Percentiles rank a stretch among this genome's conserved stretches.
phyloP scores from a whole-genome alignment of 495 filamentous ascomycete species.

The Daldinia decipiens region DNA sequence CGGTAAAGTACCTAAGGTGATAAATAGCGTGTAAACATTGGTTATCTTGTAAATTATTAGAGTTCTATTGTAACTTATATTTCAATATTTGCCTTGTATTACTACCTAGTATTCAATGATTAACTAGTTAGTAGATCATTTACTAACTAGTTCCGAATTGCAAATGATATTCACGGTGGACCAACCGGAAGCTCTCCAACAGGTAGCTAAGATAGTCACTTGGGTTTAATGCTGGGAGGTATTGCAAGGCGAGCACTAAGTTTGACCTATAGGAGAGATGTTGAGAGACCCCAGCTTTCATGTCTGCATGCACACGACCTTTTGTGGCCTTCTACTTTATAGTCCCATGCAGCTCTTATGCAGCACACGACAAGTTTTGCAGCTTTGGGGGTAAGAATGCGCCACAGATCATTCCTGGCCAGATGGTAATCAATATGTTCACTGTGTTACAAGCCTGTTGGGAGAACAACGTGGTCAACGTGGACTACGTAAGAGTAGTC shows the following conservation, averaged over 20 bases:
- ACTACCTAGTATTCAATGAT: background rate
- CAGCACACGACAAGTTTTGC: background rate
- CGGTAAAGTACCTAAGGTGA: background rate
- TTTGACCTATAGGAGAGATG: background rate
- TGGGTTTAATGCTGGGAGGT: background rate
- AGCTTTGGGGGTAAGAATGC: background rate
- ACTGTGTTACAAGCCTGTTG: background rate
- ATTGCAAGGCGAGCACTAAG: background rate
- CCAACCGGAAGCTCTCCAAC: slow-evolving; percentile 1
- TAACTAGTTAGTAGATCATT: background rate
- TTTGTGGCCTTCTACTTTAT: background rate
- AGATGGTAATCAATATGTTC: background rate
- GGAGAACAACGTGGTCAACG: background rate
- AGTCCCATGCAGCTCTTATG: slow-evolving; percentile 2
- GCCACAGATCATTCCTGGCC: background rate
- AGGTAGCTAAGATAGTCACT: background rate
- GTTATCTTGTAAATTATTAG: background rate
- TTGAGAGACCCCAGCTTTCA: background rate
- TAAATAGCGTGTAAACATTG: slow-evolving; percentile 2
- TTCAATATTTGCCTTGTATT: background rate
- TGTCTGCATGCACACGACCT: background rate
- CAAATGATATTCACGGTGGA: background rate
- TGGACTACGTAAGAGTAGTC: background rate
- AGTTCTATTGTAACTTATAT: background rate
- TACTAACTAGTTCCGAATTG: background rate